Evolutionary conservation across 2,329 filamentous ascomycete genomes (phyloP), one percentile per base, ranked within the genome.

Genomic region (Phyllosticta citribraziliensis): DNA sequence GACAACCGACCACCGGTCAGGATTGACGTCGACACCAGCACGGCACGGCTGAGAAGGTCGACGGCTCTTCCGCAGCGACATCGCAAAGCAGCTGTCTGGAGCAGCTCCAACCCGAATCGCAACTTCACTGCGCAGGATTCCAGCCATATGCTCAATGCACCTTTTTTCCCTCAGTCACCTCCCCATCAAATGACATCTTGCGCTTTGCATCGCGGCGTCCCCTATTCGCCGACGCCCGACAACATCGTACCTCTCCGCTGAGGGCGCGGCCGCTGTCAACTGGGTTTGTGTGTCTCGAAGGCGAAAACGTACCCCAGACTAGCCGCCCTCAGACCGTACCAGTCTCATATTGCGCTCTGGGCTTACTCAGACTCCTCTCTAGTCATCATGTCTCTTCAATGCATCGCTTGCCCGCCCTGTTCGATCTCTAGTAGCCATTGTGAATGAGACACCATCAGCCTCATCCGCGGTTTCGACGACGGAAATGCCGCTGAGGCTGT

Each of bases 401-500:
- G 52, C 20, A n/a, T 53, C 20, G 25, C 20, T 27, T 22, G 52
- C 25, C 20, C 20, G 52, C 20, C 25, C 17, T 11, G 17, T 12
- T 53, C 17, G 6, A 27, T 12, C 52, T 8, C 3, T 11, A 14
- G 10, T 12, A 35, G 59, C 51, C 55, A 67, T 65, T 57, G 65
- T 65, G 67, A 66, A 66, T 74, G 73, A 73, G 72, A 74, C 73
- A 68, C 65, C 65, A 65, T 65, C 68, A 68, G 72, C 72, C 69
- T 74, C 72, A 74, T 71, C 67, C 65, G 67, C 62, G 65, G 73
- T 74, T 74, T 74, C 73, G 33, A 35, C 33, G 33, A 74, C 70
- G 70, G 22, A 52, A 33, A 66, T 73, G 64, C 56, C 64, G 55
- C 65, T 66, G 64, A 65, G 65, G 60, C 61, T 64, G 61, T 60